These are phyloP conservation scores for Cystofilobasidium bisporidii DNA, from an alignment of 768 basidiomycete genomes.

Conservation along the genomic window DNA sequence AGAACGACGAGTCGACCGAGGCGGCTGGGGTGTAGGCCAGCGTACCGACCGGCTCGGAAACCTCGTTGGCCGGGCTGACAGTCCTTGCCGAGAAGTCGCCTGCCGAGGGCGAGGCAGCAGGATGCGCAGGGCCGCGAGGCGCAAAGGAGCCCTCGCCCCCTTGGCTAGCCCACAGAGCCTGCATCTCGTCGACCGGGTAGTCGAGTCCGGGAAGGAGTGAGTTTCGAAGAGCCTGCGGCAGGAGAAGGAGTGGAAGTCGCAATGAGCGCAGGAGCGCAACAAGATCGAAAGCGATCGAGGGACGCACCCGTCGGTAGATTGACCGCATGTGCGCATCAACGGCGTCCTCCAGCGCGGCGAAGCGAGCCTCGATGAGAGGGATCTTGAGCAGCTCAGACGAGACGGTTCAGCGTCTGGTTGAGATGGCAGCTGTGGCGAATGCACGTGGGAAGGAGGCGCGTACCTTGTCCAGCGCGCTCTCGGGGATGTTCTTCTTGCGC, in stretches of 20 bases:
- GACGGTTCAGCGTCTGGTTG: no score
- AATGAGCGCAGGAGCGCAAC: neutral
- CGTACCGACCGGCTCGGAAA: no score
- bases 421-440: no score
- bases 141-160: neutral
- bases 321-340: neutral
- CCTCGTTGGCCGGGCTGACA: no score
- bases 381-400: neutral
- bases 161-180: neutral
- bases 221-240: neutral
- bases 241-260: neutral
- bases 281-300: neutral
- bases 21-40: no score
- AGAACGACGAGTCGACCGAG: no score
- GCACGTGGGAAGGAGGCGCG: no score
- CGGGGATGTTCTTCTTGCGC: neutral
- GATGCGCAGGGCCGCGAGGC: neutral
- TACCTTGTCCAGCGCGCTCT: neutral
- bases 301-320: neutral
- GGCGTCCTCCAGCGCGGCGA: neutral
- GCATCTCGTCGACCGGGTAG: slow-evolving; percentile 2
- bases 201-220: neutral
- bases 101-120: no score
- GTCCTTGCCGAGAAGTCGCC: no score
- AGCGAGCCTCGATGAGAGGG: neutral